Conservation (phyloP, 2,329 filamentous ascomycete genomes). For the Colletotrichum lini region DNA sequence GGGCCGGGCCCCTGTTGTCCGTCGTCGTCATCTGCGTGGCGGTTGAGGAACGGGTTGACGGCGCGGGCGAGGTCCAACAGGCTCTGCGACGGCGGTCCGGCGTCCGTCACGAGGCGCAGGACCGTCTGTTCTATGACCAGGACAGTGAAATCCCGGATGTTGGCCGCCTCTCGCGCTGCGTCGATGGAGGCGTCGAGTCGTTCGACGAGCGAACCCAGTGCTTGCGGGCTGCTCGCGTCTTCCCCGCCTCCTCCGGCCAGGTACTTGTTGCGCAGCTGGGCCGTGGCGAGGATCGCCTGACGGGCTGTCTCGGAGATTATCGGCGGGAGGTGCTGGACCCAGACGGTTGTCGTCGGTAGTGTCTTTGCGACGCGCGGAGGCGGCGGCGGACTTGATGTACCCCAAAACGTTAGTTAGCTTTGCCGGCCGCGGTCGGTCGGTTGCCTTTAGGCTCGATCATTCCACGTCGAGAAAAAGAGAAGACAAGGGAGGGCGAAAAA, state of each 20-base stretch:
- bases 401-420: neutral
- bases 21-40: neutral
- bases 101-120: constrained; percentile 21
- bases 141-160: constrained; percentile 40
- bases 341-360: constrained; percentile 33
- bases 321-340: constrained; percentile 41
- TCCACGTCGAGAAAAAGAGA: no score
- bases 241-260: constrained; percentile 23
- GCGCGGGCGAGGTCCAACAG: constrained; percentile 34
- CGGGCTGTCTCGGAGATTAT: constrained; percentile 33
- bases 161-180: constrained; percentile 27
- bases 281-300: constrained; percentile 34
- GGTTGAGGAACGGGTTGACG: constrained; percentile 41
- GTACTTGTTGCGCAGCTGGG: constrained; percentile 32
- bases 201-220: constrained; percentile 2
- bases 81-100: neutral
- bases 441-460: neutral
- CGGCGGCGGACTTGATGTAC: constrained; percentile 23
- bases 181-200: constrained; percentile 10
- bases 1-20: neutral
- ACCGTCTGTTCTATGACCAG: constrained; percentile 35
- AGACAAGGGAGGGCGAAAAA: no score
- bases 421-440: neutral
- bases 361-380: constrained; percentile 37
- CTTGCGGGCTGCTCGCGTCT: neutral